Percentiles rank a stretch among this genome's conserved stretches.
Conservation (phyloP, 345 rosid genomes). For the Psidium guajava region DNA sequence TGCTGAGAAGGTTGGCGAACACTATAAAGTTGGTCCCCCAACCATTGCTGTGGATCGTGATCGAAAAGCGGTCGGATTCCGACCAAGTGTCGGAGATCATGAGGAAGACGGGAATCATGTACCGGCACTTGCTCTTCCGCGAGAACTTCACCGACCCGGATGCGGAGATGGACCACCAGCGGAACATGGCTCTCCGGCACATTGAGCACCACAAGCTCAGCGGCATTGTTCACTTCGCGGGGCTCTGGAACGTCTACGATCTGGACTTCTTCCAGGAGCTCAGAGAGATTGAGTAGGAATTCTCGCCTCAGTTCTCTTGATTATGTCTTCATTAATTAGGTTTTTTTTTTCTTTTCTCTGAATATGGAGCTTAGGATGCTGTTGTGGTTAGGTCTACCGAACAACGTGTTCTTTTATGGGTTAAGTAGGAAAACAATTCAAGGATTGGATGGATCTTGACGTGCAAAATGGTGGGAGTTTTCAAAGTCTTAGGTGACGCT, state of each 20-base stretch:
- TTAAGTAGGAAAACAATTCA: neutral
- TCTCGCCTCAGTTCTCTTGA: neutral
- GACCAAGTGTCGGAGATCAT: constrained; percentile 30
- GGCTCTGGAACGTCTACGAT: constrained; percentile 62
- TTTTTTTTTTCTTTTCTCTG: neutral
- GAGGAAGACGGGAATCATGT: constrained; percentile 76
- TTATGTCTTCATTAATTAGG: neutral
- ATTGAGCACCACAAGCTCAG: constrained; percentile 71
- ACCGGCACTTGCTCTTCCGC: constrained; percentile 59
- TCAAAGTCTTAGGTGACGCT: neutral
- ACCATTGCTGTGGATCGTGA: constrained; percentile 72
- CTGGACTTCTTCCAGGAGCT: constrained; percentile 75
- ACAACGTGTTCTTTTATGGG: neutral
- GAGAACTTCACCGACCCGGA: constrained; percentile 58
- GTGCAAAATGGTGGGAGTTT: neutral
- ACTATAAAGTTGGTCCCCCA: constrained; percentile 49
- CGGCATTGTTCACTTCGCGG: constrained; percentile 86
- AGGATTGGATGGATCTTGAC: neutral
- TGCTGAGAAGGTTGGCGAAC: constrained; percentile 57
- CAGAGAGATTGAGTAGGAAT: constrained; percentile 66
- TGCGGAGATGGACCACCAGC: constrained; percentile 58
- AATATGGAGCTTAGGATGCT: neutral
- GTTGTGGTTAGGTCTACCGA: neutral
- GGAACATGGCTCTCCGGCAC: constrained; percentile 72
- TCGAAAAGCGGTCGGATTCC: constrained; percentile 38